Conservation (phyloP, 2,329 filamentous ascomycete species). For the Diaporthe vexans region DNA sequence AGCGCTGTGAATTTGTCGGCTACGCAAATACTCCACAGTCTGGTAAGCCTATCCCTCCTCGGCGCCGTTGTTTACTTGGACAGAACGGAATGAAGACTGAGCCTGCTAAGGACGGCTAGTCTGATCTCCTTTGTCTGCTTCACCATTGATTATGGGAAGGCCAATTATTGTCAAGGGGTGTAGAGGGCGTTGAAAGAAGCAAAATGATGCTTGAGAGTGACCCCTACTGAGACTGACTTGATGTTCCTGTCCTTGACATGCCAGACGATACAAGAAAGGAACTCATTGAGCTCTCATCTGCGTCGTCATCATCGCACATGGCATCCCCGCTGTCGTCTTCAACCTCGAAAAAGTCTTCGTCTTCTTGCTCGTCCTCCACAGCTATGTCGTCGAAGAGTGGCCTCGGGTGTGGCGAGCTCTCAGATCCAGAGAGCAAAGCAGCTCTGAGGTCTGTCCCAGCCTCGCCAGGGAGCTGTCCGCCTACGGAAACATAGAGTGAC, state of each 20-base stretch:
- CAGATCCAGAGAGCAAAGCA: constrained; percentile 6
- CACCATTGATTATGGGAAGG: neutral
- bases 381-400: neutral
- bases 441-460: neutral
- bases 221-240: neutral
- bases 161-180: too few species aligned
- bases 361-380: neutral
- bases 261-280: neutral
- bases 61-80: neutral
- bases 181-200: neutral
- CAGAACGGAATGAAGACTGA: neutral
- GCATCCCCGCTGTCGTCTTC: neutral
- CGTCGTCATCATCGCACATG: neutral
- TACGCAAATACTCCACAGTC: neutral
- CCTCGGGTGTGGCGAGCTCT: constrained; percentile 3
- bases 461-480: neutral
- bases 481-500: constrained; percentile 1
- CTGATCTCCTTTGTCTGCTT: neutral
- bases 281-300: constrained; percentile 1
- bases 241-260: neutral
- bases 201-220: neutral
- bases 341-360: constrained; percentile 1
- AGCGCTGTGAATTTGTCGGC: neutral
- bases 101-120: too few species aligned
- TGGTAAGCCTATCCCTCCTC: neutral